phyloP scores from a whole-genome alignment of 2,329 filamentous ascomycete species.

The Diaporthe ilicicola region DNA sequence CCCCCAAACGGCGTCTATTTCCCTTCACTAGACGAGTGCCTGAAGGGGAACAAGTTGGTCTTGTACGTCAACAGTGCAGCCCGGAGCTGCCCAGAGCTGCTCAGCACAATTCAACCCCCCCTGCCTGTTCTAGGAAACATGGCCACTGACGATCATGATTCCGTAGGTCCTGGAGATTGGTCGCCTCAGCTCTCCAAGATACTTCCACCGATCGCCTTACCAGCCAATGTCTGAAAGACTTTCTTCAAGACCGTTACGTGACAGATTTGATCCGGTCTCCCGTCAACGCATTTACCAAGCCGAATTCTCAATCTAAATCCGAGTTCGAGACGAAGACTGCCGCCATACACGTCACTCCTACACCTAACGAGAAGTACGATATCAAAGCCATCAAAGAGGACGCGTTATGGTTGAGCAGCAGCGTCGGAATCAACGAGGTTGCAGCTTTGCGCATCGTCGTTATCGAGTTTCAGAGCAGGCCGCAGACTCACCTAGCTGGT shows the following conservation, averaged over 20 bases:
- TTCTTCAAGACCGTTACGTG: constrained; percentile 76
- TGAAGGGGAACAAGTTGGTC: constrained; percentile 81
- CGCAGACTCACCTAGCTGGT: constrained; percentile 75
- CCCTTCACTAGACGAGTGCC: constrained; percentile 84
- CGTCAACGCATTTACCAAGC: constrained; percentile 70
- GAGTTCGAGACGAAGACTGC: constrained; percentile 86
- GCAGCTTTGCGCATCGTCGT: constrained; percentile 82
- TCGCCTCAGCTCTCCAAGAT: constrained; percentile 66
- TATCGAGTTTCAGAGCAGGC: constrained; percentile 83
- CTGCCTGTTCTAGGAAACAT: background rate
- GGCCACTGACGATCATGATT: constrained; percentile 28
- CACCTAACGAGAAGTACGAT: constrained; percentile 72
- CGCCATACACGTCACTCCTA: constrained; percentile 82
- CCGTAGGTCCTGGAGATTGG: constrained; percentile 68
- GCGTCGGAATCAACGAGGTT: constrained; percentile 80
- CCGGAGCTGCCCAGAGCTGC: background rate
- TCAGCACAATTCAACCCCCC: background rate
- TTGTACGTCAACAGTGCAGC: constrained; percentile 66
- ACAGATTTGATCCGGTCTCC: constrained; percentile 74
- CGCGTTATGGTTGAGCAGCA: constrained; percentile 84
- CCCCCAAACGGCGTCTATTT: constrained; percentile 77
- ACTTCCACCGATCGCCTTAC: constrained; percentile 62
- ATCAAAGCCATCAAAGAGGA: constrained; percentile 85
- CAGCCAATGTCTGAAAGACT: constrained; percentile 67
- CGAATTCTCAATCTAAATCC: constrained; percentile 70